Percentiles rank a stretch among this genome's conserved stretches.
Evolutionary conservation across 2,329 filamentous ascomycete genomes (phyloP).

Genomic region (Claviceps africana): DNA sequence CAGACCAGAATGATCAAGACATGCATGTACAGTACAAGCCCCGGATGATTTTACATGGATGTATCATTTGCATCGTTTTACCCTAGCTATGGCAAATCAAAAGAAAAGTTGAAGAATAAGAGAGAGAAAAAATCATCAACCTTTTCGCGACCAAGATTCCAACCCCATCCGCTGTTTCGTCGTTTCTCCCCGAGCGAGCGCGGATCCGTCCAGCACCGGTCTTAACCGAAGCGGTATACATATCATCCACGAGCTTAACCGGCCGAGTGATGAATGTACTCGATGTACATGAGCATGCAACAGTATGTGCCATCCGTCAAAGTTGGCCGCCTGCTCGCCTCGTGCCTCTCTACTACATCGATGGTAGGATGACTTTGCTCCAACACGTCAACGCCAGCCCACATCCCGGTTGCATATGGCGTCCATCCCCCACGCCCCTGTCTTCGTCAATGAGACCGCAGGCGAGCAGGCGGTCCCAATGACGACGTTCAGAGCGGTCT

Average conservation of each 20-base stretch:
- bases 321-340: neutral
- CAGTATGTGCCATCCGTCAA: neutral
- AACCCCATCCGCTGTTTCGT: neutral
- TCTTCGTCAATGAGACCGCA: neutral
- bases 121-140: too few relatives aligned
- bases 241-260: too few relatives aligned
- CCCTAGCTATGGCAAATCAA: too few relatives aligned
- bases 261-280: too few relatives aligned
- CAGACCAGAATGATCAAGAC: too few relatives aligned
- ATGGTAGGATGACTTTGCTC: neutral
- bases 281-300: too few relatives aligned
- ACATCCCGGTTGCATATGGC: neutral
- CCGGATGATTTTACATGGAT: too few relatives aligned
- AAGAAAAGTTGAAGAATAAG: too few relatives aligned
- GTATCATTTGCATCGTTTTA: too few relatives aligned
- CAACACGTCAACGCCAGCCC: neutral
- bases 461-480: neutral
- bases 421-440: neutral
- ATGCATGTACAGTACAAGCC: too few relatives aligned
- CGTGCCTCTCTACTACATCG: neutral
- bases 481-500: neutral
- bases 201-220: neutral
- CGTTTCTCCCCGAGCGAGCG: neutral
- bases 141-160: neutral
- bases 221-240: too few relatives aligned